Evolutionary conservation across 352 stramenopile species (phyloP).

Genomic region (Pythium biforme): DNA sequence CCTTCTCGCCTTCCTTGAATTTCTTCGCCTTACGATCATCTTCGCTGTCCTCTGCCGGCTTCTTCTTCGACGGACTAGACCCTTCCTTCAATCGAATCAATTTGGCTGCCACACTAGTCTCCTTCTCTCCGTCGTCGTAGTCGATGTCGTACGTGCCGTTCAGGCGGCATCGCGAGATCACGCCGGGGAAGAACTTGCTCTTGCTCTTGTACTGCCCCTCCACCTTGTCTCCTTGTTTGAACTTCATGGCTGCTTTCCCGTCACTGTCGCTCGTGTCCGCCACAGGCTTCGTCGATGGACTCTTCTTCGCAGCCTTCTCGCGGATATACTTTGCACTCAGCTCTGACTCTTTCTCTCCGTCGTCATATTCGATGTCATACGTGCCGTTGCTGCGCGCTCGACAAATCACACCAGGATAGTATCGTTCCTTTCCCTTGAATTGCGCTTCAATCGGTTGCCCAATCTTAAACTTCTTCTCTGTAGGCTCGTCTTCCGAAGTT

Average conservation of each 20-base stretch:
- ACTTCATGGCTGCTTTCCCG: conserved; percentile 18
- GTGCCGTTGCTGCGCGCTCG: conserved; percentile 39
- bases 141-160: conserved; percentile 71
- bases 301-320: conserved; percentile 18
- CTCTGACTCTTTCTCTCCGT: conserved; percentile 50
- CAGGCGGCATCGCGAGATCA: conserved; percentile 45
- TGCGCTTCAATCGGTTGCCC: conserved; percentile 30
- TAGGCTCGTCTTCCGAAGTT: conserved; percentile 14
- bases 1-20: conserved; percentile 29
- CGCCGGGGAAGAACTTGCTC: conserved; percentile 44
- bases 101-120: conserved; percentile 34
- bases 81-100: conserved; percentile 10
- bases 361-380: conserved; percentile 49
- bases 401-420: conserved; percentile 36
- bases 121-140: conserved; percentile 68
- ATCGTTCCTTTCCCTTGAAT: conserved; percentile 39
- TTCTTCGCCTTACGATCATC: conserved; percentile 10
- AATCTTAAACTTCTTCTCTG: conserved; percentile 26
- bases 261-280: conserved; percentile 20
- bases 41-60: conserved; percentile 1
- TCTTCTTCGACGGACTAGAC: conserved; percentile 8
- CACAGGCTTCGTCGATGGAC: conserved; percentile 15
- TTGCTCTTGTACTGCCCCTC: conserved; percentile 47
- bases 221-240: conserved; percentile 47
- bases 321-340: conserved; percentile 18